phyloP scores from a whole-genome alignment of 2,329 filamentous ascomycete species.

The Talaromyces sp. region DNA sequence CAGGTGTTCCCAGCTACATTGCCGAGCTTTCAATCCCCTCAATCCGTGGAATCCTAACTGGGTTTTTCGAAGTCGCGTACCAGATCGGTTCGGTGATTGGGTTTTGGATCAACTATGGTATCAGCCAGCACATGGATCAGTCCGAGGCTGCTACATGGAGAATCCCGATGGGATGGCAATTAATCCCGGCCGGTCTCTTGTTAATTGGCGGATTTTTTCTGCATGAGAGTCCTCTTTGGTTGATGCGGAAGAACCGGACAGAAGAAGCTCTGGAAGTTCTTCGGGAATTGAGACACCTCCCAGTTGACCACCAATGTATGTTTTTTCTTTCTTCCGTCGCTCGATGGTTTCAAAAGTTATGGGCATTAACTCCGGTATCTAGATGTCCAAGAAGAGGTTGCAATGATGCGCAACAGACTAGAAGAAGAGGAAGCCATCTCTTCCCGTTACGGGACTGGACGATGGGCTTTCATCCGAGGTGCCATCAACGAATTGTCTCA shows the following conservation, averaged over 20 bases:
- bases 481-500: constrained; percentile 15
- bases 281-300: constrained; percentile 38
- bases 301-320: constrained; percentile 54
- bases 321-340: constrained; percentile 23
- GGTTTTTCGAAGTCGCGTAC: constrained; percentile 53
- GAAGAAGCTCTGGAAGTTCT: constrained; percentile 58
- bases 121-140: not conserved
- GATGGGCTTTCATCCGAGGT: constrained; percentile 19
- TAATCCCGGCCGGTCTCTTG: constrained; percentile 37
- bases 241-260: constrained; percentile 62
- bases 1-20: constrained; percentile 58
- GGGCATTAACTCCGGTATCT: not conserved
- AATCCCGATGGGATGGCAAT: constrained; percentile 38
- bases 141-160: constrained; percentile 22
- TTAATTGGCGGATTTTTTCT: constrained; percentile 57
- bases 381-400: constrained; percentile 56
- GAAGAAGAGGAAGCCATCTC: constrained; percentile 41
- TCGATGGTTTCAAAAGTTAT: not conserved
- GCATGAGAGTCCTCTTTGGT: constrained; percentile 63
- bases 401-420: constrained; percentile 53
- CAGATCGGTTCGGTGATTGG: constrained; percentile 48
- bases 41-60: constrained; percentile 54
- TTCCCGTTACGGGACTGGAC: constrained; percentile 17
- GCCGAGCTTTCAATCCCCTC: constrained; percentile 54
- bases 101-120: constrained; percentile 45